phyloP scores from a whole-genome alignment of 73 alveolate species.

The Tetrahymena borealis region DNA sequence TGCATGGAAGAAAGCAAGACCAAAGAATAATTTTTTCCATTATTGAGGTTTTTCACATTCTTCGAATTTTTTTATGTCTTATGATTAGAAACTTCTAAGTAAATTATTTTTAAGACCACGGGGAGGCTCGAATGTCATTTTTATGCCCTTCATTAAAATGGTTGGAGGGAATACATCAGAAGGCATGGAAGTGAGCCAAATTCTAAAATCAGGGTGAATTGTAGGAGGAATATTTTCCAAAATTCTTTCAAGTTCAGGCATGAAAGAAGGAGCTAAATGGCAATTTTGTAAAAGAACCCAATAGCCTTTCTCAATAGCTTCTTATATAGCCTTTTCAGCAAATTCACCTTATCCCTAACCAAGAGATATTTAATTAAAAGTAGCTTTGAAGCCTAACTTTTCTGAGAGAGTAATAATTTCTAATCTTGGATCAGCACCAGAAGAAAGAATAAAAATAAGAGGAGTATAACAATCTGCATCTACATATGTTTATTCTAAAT shows the following conservation, averaged over 20 bases:
- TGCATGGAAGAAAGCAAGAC: slow-evolving; percentile 96
- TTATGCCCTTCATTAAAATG: slow-evolving; percentile 82
- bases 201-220: slow-evolving; percentile 61
- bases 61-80: slow-evolving; percentile 79
- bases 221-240: slow-evolving; percentile 22
- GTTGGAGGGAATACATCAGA: slow-evolving; percentile 90
- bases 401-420: slow-evolving; percentile 80
- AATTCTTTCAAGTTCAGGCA: slow-evolving; percentile 90
- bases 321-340: slow-evolving; percentile 85
- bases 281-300: slow-evolving; percentile 97
- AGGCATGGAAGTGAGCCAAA: slow-evolving; percentile 97
- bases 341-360: slow-evolving; percentile 93
- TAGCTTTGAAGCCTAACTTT: slow-evolving; percentile 58
- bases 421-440: slow-evolving; percentile 97
- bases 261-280: slow-evolving; percentile 90
- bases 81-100: slow-evolving; percentile 76
- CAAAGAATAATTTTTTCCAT: slow-evolving; percentile 82
- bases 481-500: slow-evolving; percentile 72
- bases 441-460: slow-evolving; percentile 83
- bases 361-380: slow-evolving; percentile 76
- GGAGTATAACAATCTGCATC: slow-evolving; percentile 87
- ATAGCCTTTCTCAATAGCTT: slow-evolving; percentile 78
- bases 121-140: slow-evolving; percentile 96
- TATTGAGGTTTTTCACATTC: slow-evolving; percentile 69
- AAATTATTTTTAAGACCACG: slow-evolving; percentile 92